Conservation (phyloP, 768 basidiomycete genomes). For the Lyophyllum shimeji region DNA sequence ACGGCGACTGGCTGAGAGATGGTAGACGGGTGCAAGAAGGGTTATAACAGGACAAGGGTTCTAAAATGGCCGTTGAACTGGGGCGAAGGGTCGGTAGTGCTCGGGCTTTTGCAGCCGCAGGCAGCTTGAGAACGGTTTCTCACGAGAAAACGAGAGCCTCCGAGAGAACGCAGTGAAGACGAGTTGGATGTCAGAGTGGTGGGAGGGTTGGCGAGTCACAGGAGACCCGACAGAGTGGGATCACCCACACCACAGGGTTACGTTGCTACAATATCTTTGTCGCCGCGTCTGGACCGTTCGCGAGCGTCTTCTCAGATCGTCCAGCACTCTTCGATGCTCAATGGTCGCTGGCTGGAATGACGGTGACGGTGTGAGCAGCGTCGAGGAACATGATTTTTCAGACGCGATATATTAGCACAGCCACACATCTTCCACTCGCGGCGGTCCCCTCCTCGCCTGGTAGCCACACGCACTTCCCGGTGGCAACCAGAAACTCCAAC, state of each 20-base stretch:
- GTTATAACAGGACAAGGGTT: conserved; percentile 12
- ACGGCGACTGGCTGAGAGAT: conserved; percentile 8
- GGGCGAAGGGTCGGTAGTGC: conserved; percentile 15
- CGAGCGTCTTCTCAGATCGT: not conserved
- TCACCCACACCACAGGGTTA: conserved; percentile 26
- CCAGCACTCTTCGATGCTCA: not conserved
- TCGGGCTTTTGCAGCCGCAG: conserved; percentile 6
- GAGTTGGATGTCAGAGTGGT: conserved; percentile 9
- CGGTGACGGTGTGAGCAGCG: not conserved
- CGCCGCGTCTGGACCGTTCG: not conserved
- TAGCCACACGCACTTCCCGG: not conserved
- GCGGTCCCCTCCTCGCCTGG: not conserved
- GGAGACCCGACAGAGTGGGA: conserved; percentile 44
- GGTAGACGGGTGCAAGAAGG: conserved; percentile 8
- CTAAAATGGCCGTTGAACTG: conserved; percentile 12
- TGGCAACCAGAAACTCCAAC: not conserved
- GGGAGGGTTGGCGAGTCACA: conserved; percentile 24
- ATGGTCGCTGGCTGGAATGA: not conserved
- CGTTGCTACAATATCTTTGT: conserved; percentile 7
- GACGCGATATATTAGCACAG: conserved; percentile 17
- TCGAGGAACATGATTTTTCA: not conserved
- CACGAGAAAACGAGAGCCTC: conserved; percentile 13
- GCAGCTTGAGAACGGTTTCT: conserved; percentile 21
- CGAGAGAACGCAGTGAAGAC: conserved; percentile 4
- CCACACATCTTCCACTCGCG: conserved; percentile 8